Base-by-base conservation (phyloP, 495 filamentous ascomycete species). In the Cetradonia linearis region DNA sequence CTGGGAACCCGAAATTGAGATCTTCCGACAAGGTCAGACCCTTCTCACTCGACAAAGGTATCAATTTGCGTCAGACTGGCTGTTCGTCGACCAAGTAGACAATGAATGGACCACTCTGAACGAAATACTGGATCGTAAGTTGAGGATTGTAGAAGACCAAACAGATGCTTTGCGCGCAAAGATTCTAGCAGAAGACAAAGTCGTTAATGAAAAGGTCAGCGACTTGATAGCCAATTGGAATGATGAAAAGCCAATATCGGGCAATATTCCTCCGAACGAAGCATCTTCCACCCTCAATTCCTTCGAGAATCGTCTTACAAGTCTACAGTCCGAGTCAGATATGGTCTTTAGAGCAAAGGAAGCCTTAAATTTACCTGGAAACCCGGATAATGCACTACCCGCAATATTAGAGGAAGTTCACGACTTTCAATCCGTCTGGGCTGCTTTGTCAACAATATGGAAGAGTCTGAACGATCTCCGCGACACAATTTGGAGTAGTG, bases 391-490 rank as follows among this genome's bases (percentile, higher is more conserved):
- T 31, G 82, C 84, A 11, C 81, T 99, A 23, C 78, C 81, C 9
- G 78, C 84, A 16, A 86, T 96, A 33, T 77, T 97, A 10, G 93
- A 99, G 66, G 93, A 99, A 67, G 93, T 99, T 2, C 93, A 95
- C 48, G 93, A 99, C 70, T 99, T 97, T 76, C 93, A 91, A 76
- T 95, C 92, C 13, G 94, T 99, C 16, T 99, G 93, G 93, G 85
- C 89, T 28, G 89, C 88, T 42, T 73, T 99, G 27, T 89, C 88
- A 18, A 96, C 89, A 5, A 95, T 99, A 62, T 99, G 94, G 94
- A 91, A 89, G 74, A 95, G 88, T 67, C 71, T 99, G 49, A 91
- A 96, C 68, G 93, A 97, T 66, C 85, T 97, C 31, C 83, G 88
- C 16, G 94, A 97, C 63, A 86, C 79, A 28, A 81, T 91, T 1